Percentiles rank a stretch among this genome's conserved stretches.
phyloP scores from a whole-genome alignment of 2,329 filamentous ascomycete genomes.

The Fusarium foetens region DNA sequence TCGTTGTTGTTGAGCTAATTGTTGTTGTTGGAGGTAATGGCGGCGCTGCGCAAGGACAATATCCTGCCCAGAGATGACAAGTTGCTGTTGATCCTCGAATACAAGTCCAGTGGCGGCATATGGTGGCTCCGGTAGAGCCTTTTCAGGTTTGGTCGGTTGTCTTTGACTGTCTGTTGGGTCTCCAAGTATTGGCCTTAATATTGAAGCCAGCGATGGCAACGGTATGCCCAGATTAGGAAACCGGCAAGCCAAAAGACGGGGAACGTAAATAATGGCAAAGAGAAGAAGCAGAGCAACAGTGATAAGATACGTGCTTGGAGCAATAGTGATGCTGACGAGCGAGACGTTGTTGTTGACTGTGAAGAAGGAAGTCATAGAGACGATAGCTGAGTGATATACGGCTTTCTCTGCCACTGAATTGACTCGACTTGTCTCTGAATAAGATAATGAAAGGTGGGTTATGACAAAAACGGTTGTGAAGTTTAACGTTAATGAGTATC shows the following conservation, averaged over 20 bases:
- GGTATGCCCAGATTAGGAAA: conserved; percentile 52
- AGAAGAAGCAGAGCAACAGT: conserved; percentile 60
- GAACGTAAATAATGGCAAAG: conserved; percentile 62
- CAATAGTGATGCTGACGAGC: conserved; percentile 67
- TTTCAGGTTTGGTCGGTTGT: conserved; percentile 29
- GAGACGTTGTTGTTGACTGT: conserved; percentile 71
- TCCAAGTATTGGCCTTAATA: conserved; percentile 32
- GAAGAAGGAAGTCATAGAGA: conserved; percentile 67
- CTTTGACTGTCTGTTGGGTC: conserved; percentile 16
- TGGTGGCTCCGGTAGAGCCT: conserved; percentile 43
- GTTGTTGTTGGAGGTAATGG: conserved; percentile 35
- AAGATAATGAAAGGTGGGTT: not conserved
- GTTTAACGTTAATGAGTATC: not conserved
- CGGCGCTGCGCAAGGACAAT: conserved; percentile 43
- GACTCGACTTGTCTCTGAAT: conserved; percentile 8
- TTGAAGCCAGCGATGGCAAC: conserved; percentile 36
- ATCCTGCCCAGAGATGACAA: conserved; percentile 47
- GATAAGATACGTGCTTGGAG: conserved; percentile 67
- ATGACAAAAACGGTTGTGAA: not conserved
- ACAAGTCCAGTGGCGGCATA: conserved; percentile 44
- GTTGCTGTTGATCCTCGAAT: conserved; percentile 49
- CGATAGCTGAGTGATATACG: conserved; percentile 26
- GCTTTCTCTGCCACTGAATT: conserved; percentile 3
- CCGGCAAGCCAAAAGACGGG: conserved; percentile 48
- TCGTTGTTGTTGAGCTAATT: conserved; percentile 26